Base-by-base conservation (phyloP, 1,139 yeast genomes). In the Yamadazyma atlantica region DNA sequence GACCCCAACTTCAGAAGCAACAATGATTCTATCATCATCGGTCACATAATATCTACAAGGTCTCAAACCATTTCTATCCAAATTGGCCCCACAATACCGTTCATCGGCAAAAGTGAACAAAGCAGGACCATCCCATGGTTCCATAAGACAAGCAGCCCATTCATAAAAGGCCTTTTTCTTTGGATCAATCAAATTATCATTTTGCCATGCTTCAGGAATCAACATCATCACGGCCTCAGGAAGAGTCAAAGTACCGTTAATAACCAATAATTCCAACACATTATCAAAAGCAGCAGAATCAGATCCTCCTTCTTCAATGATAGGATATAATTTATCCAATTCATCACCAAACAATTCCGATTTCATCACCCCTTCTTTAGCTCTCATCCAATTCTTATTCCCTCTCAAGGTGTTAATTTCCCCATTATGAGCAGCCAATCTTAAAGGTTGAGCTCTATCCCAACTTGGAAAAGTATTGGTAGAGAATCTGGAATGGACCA, bases 121-220 rank as follows among this genome's bases (percentile, higher is more conserved):
- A 29, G 97, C 97, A 26, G 98, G 98, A 50, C 98, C 98, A 68
- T 92, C 98, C 98, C 98, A 92, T 15, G 98, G 97, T 69, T 92
- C 98, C 97, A 92, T 92, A 51, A 90, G 70, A 68, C 97, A 89
- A 13, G 98, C 96, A 35, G 97, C 97, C 98, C 98, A 92, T 65
- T 92, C 97, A 66, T 90, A 92, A 64, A 94, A 92, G 0, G 97
- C 97, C 55, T 78, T 82, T 69, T 89, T 86, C 59, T 85, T 83
- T 39, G 95, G 88, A 61, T 90, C 96, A 82, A 90, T 89, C 48
- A 75, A 64, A 41, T 70, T 67, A 64, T 89, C 92, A 60, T 86
- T 85, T 63, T 90, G 97, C 95, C 97, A 90, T 3, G 97, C 97
- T 66, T 92, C 98, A 29, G 98, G 98, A 48, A 92, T 90, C 76